These are phyloP conservation scores for Soucietia sequanensis DNA, from an alignment of 805 yeast species.

Conservation along the genomic window DNA sequence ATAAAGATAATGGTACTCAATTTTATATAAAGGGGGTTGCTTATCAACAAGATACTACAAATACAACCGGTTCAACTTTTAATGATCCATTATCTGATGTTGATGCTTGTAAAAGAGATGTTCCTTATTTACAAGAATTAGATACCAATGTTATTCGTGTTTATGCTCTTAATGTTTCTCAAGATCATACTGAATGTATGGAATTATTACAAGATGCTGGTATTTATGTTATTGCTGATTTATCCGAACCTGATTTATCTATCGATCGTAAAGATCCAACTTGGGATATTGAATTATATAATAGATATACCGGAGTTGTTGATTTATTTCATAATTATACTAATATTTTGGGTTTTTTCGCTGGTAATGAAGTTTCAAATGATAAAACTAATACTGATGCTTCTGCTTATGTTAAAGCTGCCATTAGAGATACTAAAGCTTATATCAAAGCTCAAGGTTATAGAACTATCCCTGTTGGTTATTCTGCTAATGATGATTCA, in stretches of 20 bases:
- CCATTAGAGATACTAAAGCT: conserved; percentile 30
- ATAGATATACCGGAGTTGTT: conserved; percentile 32
- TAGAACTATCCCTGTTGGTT: conserved; percentile 41
- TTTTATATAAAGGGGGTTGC: conserved; percentile 88
- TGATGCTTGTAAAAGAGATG: conserved; percentile 71
- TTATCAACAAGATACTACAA: conserved; percentile 58
- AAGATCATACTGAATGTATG: conserved; percentile 79
- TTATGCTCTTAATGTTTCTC: conserved; percentile 74
- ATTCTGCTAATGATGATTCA: conserved; percentile 38
- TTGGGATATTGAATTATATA: conserved; percentile 34
- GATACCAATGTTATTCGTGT: conserved; percentile 80
- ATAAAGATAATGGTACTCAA: conserved; percentile 69
- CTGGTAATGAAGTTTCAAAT: conserved; percentile 42
- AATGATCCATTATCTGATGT: conserved; percentile 80
- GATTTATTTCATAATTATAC: conserved; percentile 30
- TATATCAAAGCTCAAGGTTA: conserved; percentile 26
- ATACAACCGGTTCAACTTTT: conserved; percentile 24
- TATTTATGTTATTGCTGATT: conserved; percentile 34
- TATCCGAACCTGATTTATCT: conserved; percentile 35
- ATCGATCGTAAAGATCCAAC: conserved; percentile 30
- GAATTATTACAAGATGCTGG: conserved; percentile 45
- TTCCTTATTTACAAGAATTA: conserved; percentile 66
- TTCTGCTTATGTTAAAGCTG: conserved; percentile 36
- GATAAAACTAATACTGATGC: conserved; percentile 23
- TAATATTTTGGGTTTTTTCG: conserved; percentile 39